These are phyloP conservation scores for Phyllostachys edulis DNA, from an alignment of 176 grass and related monocot genomes.

Conservation along the genomic window DNA sequence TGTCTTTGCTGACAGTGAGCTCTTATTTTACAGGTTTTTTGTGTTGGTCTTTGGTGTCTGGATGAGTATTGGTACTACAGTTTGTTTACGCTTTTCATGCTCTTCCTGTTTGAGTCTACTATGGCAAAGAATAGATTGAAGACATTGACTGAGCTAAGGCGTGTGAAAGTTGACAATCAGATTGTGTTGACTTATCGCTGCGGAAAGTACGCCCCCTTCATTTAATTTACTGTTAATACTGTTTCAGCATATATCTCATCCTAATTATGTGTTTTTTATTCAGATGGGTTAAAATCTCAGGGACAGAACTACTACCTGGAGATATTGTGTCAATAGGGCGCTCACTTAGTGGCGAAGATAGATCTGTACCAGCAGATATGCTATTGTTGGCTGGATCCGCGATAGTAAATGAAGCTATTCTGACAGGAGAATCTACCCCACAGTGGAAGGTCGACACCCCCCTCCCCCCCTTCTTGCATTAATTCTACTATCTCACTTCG, in stretches of 20 bases:
- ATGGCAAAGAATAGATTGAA: constrained; percentile 98
- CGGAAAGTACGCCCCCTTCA: constrained; percentile 71
- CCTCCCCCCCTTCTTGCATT: background rate
- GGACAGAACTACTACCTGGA: constrained; percentile 92
- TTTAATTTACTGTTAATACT: constrained; percentile 26
- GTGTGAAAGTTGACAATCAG: constrained; percentile 98
- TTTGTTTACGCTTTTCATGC: constrained; percentile 99
- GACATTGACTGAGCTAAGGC: constrained; percentile 93
- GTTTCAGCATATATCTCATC: constrained; percentile 20
- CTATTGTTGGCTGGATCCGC: constrained; percentile 82
- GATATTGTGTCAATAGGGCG: constrained; percentile 95
- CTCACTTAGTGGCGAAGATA: constrained; percentile 78
- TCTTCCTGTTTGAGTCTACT: constrained; percentile 98
- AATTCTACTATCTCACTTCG: background rate
- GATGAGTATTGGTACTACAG: constrained; percentile 99
- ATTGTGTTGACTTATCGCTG: constrained; percentile 73
- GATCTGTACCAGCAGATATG: constrained; percentile 97
- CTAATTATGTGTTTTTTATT: constrained; percentile 34
- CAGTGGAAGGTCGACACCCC: constrained; percentile 88
- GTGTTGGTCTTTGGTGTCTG: constrained; percentile 94
- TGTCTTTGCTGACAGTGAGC: constrained; percentile 28
- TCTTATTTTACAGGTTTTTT: constrained; percentile 81
- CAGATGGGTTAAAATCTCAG: constrained; percentile 89
- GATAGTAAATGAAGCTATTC: constrained; percentile 98
- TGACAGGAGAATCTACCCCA: constrained; percentile 98